These are phyloP conservation scores for Cerioporus squamosus DNA, from an alignment of 1,284 basidiomycete species.

Conservation along the genomic window DNA sequence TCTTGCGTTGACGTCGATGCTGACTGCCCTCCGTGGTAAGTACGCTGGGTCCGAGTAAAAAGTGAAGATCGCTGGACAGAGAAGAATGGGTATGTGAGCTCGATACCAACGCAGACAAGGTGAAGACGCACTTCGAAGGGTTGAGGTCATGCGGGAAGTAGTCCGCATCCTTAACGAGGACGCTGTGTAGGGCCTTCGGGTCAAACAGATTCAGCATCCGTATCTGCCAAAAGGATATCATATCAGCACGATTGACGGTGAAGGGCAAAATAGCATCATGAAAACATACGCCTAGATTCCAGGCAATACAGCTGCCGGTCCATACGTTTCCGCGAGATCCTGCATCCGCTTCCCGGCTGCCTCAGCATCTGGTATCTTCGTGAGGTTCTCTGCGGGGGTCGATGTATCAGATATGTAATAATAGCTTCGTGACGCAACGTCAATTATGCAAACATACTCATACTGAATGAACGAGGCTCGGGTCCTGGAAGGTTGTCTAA, in stretches of 20 bases:
- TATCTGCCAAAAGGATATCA: neutral
- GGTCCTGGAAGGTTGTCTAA: neutral
- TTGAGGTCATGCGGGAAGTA: neutral
- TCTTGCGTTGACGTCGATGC: slow-evolving; percentile 21
- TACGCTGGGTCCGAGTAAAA: slow-evolving; percentile 13
- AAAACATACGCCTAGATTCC: neutral
- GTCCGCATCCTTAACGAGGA: slow-evolving; percentile 42
- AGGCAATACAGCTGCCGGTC: too few species aligned
- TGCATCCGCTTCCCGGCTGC: too few species aligned
- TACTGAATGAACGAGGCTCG: neutral
- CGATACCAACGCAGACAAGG: neutral
- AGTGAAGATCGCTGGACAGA: neutral
- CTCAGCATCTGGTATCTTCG: neutral
- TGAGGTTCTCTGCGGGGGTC: neutral
- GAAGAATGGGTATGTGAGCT: neutral
- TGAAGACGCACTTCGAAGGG: slow-evolving; percentile 1
- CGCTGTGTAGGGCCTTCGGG: slow-evolving; percentile 41
- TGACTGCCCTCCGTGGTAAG: slow-evolving; percentile 10
- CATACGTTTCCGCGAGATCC: too few species aligned
- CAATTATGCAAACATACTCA: neutral
- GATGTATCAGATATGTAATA: neutral
- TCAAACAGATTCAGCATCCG: slow-evolving; percentile 18
- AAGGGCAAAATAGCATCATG: neutral
- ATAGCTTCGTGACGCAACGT: too few species aligned
- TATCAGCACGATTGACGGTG: neutral